Evolutionary conservation across 2,329 filamentous ascomycete genomes (phyloP), one percentile per base, ranked within the genome.

Genomic region (Ceratocystis harringtonii): DNA sequence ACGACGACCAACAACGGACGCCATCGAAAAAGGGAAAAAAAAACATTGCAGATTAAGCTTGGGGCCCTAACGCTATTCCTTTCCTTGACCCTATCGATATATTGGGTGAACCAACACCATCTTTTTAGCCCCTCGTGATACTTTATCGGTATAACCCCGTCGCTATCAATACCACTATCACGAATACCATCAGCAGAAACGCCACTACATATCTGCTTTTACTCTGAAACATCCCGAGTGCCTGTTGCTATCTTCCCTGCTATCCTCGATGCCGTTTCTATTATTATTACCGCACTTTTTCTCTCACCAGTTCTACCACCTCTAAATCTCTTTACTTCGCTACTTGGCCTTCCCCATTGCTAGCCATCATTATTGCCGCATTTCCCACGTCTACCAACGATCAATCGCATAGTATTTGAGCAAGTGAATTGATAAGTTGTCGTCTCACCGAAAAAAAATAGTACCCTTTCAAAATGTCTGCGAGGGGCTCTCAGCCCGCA

Each of bases 401-500:
- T 48, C 48, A 5, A 52, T 28, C 55, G 36, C 36, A n/a, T n/a
- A n/a, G 55, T n/a, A 36, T 19, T 8, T 7, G 55, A 58, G 55
- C 8, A 58, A 58, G 55, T 36, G 15, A 30, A 15, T 58, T 58
- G 30, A 58, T 17, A 30, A 58, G 52, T n/a, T n/a, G 1, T n/a
- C 32, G 55, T 58, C 15, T 58, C 55, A 58, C 17, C 28, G 3
- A 15, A 15, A 28, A 28, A 32, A 19, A 7, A 36, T 12, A 7
- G 55, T 2, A 17, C 32, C 28, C 7, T n/a, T 22, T 55, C 50
- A 67, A 58, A 28, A 67, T 67, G 66, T 58, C 66, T 50, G 30
- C 58, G 25, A 64, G 66, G 48, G 58, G 66, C 55, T 64, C 65
- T 25, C 73, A 75, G 67, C 70, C 75, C 68, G 73, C 75, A 71